A percentile compares a stretch with the other conserved stretches of the same genome.
These are phyloP conservation scores for Kockovaella imperatae DNA, from an alignment of 768 basidiomycete species.

Conservation along the genomic window DNA sequence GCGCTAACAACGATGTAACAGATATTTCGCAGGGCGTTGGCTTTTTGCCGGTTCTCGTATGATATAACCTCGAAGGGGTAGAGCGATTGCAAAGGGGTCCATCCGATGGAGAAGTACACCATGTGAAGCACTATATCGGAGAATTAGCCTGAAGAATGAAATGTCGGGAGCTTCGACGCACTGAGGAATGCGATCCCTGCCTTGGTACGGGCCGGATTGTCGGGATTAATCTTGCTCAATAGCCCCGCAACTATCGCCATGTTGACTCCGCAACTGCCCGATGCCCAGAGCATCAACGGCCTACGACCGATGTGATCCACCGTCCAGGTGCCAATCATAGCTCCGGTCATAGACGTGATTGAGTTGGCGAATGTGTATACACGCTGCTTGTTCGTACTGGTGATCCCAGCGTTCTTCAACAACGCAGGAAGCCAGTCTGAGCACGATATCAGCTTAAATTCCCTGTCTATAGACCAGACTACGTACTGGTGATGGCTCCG, in stretches of 20 bases:
- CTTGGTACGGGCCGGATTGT: constrained; percentile 45
- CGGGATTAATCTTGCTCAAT: constrained; percentile 48
- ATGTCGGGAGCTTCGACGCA: constrained; percentile 5
- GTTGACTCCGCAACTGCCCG: constrained; percentile 45
- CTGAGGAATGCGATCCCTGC: constrained; percentile 53
- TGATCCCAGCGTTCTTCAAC: constrained; percentile 4
- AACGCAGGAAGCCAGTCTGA: constrained; percentile 42
- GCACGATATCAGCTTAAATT: constrained; percentile 17
- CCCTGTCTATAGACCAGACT: too few relatives aligned
- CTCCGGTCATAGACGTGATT: constrained; percentile 50
- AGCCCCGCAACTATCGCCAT: constrained; percentile 52
- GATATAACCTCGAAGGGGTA: constrained; percentile 54
- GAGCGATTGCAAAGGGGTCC: constrained; percentile 56
- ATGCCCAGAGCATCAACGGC: constrained; percentile 48
- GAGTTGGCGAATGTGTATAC: constrained; percentile 54
- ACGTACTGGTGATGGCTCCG: constrained; percentile 48
- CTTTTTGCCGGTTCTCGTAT: constrained; percentile 53
- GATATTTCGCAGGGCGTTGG: constrained; percentile 51
- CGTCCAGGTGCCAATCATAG: constrained; percentile 45
- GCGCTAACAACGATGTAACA: constrained; percentile 47
- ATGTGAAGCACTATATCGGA: constrained; percentile 14
- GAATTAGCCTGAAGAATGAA: not conserved
- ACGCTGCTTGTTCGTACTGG: constrained; percentile 22
- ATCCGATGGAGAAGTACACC: constrained; percentile 52
- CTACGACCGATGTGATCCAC: constrained; percentile 53